These are phyloP conservation scores for Exidia glandulosa DNA, from an alignment of 768 basidiomycete species.

Conservation along the genomic window DNA sequence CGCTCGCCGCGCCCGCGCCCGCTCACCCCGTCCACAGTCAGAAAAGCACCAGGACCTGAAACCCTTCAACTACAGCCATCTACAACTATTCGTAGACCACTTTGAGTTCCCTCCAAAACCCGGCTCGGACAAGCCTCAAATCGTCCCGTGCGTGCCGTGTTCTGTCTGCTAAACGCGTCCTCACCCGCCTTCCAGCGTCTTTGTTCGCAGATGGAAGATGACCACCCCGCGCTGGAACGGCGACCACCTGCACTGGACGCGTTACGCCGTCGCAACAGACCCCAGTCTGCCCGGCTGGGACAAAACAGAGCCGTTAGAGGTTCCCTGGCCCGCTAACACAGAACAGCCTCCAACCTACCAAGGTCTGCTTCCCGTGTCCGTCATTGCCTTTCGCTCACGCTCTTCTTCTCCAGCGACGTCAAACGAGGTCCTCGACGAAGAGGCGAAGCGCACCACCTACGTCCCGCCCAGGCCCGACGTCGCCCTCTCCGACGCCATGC, in stretches of 20 bases:
- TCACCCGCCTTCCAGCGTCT: constrained; percentile 40
- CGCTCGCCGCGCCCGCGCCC: constrained; percentile 12
- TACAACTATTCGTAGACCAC: constrained; percentile 67
- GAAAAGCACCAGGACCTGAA: constrained; percentile 25
- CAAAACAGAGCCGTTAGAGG: constrained; percentile 24
- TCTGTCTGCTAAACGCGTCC: neutral
- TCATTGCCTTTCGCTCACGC: constrained; percentile 1
- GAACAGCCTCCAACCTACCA: constrained; percentile 31
- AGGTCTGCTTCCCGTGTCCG: constrained; percentile 23
- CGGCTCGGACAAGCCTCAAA: constrained; percentile 24
- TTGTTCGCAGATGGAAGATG: constrained; percentile 59
- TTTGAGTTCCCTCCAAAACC: constrained; percentile 43
- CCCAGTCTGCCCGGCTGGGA: constrained; percentile 41
- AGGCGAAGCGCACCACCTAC: constrained; percentile 62
- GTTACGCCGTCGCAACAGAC: constrained; percentile 54
- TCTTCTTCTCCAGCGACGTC: constrained; percentile 31
- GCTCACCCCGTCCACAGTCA: constrained; percentile 17
- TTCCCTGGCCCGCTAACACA: constrained; percentile 58
- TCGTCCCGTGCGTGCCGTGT: constrained; percentile 34
- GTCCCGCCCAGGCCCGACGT: constrained; percentile 41
- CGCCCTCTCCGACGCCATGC: constrained; percentile 21
- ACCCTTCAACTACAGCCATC: constrained; percentile 65
- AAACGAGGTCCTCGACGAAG: constrained; percentile 56
- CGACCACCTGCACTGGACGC: constrained; percentile 59
- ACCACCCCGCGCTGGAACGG: constrained; percentile 50